A percentile compares a stretch with the other conserved stretches of the same genome.
Conservation (phyloP, 169 alveolate species). For the Eimeria acervulina region DNA sequence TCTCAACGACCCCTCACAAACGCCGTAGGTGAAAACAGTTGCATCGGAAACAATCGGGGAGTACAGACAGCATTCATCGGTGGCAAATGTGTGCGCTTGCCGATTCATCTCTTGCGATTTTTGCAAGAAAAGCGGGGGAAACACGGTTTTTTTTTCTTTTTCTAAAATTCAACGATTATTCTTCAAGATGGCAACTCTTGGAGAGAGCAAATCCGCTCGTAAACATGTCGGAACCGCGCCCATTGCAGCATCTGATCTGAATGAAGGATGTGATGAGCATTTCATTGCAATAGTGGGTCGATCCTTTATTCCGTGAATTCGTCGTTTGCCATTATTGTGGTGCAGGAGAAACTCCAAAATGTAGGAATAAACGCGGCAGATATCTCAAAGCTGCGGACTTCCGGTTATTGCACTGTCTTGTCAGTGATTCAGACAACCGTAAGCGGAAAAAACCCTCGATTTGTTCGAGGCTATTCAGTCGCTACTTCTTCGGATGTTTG, state of each 20-base stretch:
- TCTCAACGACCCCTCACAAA: neutral
- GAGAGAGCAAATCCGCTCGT: slow-evolving; percentile 82
- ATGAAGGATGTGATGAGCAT: slow-evolving; percentile 26
- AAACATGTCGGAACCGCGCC: slow-evolving; percentile 81
- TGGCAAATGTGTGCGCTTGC: neutral
- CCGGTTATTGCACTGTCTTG: slow-evolving; percentile 86
- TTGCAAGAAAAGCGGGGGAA: neutral
- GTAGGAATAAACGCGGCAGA: slow-evolving; percentile 85
- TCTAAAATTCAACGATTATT: neutral
- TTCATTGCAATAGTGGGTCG: slow-evolving; percentile 67
- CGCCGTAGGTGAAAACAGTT: neutral
- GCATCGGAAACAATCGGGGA: neutral
- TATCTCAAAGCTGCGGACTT: slow-evolving; percentile 83
- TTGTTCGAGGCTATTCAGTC: neutral
- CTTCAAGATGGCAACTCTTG: slow-evolving; percentile 78
- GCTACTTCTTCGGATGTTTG: neutral
- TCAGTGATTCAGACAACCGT: slow-evolving; percentile 85
- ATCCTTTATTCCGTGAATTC: neutral
- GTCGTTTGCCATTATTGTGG: neutral
- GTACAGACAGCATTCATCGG: neutral
- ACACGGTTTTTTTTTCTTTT: neutral
- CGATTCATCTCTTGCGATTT: neutral
- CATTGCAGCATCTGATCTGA: slow-evolving; percentile 14
- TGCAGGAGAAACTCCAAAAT: slow-evolving; percentile 83
- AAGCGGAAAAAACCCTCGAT: neutral